phyloP scores from a whole-genome alignment of 2,329 filamentous ascomycete genomes.

The Capronia epimyces region DNA sequence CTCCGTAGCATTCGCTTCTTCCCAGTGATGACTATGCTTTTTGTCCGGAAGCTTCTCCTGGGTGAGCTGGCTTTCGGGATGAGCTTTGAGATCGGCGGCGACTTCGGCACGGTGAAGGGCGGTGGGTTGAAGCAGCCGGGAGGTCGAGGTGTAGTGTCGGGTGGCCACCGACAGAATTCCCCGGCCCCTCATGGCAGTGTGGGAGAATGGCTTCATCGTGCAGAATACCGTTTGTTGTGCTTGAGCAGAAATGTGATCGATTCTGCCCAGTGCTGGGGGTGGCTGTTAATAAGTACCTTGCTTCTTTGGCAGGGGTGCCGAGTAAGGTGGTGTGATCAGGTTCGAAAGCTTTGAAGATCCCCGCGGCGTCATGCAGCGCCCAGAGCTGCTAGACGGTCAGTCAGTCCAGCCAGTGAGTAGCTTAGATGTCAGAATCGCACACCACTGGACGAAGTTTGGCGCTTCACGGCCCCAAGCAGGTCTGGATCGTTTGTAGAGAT shows the following conservation, averaged over 20 bases:
- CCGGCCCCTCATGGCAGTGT: neutral
- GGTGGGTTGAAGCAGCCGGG: slow-evolving; percentile 6
- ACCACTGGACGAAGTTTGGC: no score
- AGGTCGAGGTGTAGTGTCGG: slow-evolving; percentile 4
- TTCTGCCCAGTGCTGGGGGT: no score
- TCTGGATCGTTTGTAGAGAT: no score
- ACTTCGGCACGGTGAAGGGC: slow-evolving; percentile 16
- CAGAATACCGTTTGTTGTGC: neutral
- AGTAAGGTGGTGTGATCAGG: neutral
- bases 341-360: no score
- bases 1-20: slow-evolving; percentile 17
- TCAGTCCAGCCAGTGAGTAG: no score
- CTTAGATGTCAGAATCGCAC: no score
- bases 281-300: neutral
- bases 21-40: slow-evolving; percentile 19
- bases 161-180: neutral
- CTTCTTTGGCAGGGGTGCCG: neutral
- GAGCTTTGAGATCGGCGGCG: slow-evolving; percentile 16
- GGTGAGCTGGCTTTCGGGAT: slow-evolving; percentile 16
- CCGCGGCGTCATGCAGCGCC: no score
- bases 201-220: neutral
- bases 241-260: neutral
- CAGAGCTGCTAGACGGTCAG: no score
- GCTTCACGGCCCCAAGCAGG: no score
- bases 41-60: slow-evolving; percentile 21